These are phyloP conservation scores for Mortierella claussenii DNA, from an alignment of 192 early-diverging fungal species.

Conservation along the genomic window DNA sequence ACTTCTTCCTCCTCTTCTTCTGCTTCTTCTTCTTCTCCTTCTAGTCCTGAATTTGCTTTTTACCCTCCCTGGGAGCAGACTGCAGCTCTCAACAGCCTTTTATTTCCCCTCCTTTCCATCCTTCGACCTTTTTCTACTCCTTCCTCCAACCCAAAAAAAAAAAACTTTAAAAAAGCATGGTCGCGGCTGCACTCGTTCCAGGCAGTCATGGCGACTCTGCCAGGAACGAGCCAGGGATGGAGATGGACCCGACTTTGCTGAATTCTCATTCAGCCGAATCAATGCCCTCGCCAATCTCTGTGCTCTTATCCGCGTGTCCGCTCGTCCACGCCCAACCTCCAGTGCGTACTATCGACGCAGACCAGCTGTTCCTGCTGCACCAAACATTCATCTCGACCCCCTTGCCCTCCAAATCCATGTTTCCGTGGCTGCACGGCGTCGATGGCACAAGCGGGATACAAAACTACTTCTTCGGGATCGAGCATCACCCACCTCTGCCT, in stretches of 20 bases:
- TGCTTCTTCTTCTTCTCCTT: not conserved
- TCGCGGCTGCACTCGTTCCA: constrained; percentile 25
- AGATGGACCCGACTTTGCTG: not conserved
- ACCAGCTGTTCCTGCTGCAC: constrained; percentile 54
- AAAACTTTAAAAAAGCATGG: constrained; percentile 22
- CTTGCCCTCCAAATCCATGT: constrained; percentile 62
- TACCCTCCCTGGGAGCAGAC: no score
- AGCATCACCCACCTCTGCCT: constrained; percentile 24
- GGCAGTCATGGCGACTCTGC: no score
- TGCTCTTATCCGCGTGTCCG: constrained; percentile 18
- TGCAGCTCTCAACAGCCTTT: no score
- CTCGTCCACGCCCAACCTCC: constrained; percentile 31
- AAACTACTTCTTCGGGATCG: constrained; percentile 66
- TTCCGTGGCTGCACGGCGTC: constrained; percentile 72
- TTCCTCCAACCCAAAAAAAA: not conserved
- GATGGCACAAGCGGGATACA: constrained; percentile 59
- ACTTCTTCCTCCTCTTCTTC: not conserved
- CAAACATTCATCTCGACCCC: constrained; percentile 55
- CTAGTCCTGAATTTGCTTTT: not conserved
- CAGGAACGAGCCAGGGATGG: no score
- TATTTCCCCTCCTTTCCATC: not conserved
- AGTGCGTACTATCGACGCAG: constrained; percentile 52
- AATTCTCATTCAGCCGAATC: not conserved
- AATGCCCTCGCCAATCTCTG: not conserved
- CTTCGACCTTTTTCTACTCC: not conserved